phyloP scores from a whole-genome alignment of 1,284 basidiomycete genomes.

The Anthracocystis walkeri region DNA sequence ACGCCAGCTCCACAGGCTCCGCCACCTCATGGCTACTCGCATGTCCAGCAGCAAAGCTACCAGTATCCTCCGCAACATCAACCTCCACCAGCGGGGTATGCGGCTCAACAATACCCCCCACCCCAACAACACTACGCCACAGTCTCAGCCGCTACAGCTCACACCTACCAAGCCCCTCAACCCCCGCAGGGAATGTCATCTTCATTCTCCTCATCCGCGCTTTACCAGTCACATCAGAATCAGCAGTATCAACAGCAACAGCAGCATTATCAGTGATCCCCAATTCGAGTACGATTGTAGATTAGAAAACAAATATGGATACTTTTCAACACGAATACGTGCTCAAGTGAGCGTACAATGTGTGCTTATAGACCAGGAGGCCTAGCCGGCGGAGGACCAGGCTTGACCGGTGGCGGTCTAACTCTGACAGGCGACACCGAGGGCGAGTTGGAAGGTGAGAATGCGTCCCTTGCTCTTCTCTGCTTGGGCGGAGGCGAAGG shows the following conservation, averaged over 20 bases:
- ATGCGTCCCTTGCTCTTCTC: constrained; percentile 8
- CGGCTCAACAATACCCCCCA: constrained; percentile 11
- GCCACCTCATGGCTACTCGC: not conserved
- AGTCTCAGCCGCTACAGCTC: constrained; percentile 1
- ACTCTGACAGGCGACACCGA: constrained; percentile 8
- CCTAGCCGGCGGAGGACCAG: constrained; percentile 40
- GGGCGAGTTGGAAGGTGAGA: constrained; percentile 16
- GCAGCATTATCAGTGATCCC: constrained; percentile 18
- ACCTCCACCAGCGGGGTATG: not conserved
- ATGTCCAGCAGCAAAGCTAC: not conserved
- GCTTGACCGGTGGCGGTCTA: constrained; percentile 22
- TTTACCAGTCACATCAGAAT: constrained; percentile 30
- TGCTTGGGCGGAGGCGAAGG: constrained; percentile 1
- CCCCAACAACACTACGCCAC: constrained; percentile 13
- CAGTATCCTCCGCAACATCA: not conserved
- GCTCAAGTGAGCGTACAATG: not conserved
- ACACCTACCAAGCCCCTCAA: not conserved
- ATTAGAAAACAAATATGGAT: not conserved
- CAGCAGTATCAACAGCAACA: constrained; percentile 13
- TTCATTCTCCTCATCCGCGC: constrained; percentile 15
- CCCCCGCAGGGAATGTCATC: constrained; percentile 1
- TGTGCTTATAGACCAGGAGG: constrained; percentile 43
- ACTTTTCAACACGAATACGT: not conserved
- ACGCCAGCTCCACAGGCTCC: constrained; percentile 7
- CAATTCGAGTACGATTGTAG: not conserved